These are phyloP conservation scores for Ceratocystis eucalypticola DNA, from an alignment of 2,329 filamentous ascomycete species.

Conservation along the genomic window DNA sequence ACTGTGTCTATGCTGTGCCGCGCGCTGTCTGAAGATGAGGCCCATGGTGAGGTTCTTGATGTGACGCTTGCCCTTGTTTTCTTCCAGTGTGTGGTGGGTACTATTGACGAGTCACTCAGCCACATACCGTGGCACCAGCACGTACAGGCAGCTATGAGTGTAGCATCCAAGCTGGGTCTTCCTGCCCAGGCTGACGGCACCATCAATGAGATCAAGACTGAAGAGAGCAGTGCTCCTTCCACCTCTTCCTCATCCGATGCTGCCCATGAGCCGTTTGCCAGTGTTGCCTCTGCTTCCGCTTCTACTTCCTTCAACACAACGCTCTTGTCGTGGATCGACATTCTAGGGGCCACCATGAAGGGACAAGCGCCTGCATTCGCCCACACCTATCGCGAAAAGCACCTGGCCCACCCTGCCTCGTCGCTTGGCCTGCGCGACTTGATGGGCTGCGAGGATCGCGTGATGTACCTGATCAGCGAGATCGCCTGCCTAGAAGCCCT, in stretches of 20 bases:
- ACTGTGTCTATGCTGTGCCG: conserved; percentile 79
- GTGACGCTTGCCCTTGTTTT: conserved; percentile 91
- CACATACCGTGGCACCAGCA: conserved; percentile 97
- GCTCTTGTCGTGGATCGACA: conserved; percentile 88
- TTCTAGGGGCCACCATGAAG: conserved; percentile 84
- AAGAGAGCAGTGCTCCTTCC: background rate
- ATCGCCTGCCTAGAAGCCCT: conserved; percentile 90
- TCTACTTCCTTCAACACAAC: conserved; percentile 91
- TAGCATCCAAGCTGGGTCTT: conserved; percentile 75
- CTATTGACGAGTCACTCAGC: conserved; percentile 67
- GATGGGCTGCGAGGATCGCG: conserved; percentile 92
- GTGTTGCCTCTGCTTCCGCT: conserved; percentile 16
- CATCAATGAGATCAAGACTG: conserved; percentile 20
- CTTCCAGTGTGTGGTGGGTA: conserved; percentile 78
- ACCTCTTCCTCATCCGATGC: background rate
- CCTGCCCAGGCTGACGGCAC: conserved; percentile 24
- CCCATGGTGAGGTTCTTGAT: conserved; percentile 81
- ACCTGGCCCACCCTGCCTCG: conserved; percentile 51
- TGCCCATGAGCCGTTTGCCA: background rate
- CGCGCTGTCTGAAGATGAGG: conserved; percentile 62
- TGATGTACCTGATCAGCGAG: conserved; percentile 97
- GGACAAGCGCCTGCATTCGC: conserved; percentile 77
- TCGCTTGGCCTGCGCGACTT: conserved; percentile 70
- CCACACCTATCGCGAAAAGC: conserved; percentile 90
- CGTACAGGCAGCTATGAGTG: conserved; percentile 76